phyloP scores from a whole-genome alignment of 805 yeast genomes.

The Pichia kluyveri region DNA sequence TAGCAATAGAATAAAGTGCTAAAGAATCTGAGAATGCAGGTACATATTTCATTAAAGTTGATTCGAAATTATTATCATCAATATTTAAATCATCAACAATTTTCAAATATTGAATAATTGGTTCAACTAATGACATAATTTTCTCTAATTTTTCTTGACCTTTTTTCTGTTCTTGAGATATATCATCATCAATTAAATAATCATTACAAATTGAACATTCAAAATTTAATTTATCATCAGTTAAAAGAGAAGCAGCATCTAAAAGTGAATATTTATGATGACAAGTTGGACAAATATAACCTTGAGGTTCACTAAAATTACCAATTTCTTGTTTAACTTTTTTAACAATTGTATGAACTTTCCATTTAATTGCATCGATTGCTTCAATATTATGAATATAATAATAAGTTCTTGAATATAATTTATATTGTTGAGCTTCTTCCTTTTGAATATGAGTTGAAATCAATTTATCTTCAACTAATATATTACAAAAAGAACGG shows the following conservation, averaged over 20 bases:
- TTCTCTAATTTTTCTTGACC: slow-evolving; percentile 75
- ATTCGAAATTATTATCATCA: slow-evolving; percentile 85
- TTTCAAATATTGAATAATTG: slow-evolving; percentile 74
- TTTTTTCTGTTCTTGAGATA: slow-evolving; percentile 69
- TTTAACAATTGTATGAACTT: slow-evolving; percentile 79
- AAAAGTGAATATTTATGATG: slow-evolving; percentile 71
- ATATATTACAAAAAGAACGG: slow-evolving; percentile 68
- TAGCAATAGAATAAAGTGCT: slow-evolving; percentile 61
- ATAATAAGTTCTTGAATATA: slow-evolving; percentile 73
- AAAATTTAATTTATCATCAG: slow-evolving; percentile 74
- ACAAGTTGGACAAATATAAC: slow-evolving; percentile 85
- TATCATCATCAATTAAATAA: slow-evolving; percentile 76
- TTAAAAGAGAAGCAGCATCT: slow-evolving; percentile 76
- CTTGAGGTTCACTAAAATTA: slow-evolving; percentile 84
- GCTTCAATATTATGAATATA: slow-evolving; percentile 82
- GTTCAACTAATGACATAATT: slow-evolving; percentile 84
- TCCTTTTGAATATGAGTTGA: slow-evolving; percentile 65
- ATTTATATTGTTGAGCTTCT: slow-evolving; percentile 54
- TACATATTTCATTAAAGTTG: slow-evolving; percentile 69
- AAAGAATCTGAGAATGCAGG: slow-evolving; percentile 70
- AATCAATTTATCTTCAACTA: slow-evolving; percentile 77
- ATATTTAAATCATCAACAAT: slow-evolving; percentile 71
- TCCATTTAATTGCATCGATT: slow-evolving; percentile 94
- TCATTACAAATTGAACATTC: slow-evolving; percentile 79
- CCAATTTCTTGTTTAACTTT: slow-evolving; percentile 73